Percentiles rank a stretch among this genome's conserved stretches.
These are phyloP conservation scores for Eucalyptus decipiens DNA, from an alignment of 345 rosid species.

Conservation along the genomic window DNA sequence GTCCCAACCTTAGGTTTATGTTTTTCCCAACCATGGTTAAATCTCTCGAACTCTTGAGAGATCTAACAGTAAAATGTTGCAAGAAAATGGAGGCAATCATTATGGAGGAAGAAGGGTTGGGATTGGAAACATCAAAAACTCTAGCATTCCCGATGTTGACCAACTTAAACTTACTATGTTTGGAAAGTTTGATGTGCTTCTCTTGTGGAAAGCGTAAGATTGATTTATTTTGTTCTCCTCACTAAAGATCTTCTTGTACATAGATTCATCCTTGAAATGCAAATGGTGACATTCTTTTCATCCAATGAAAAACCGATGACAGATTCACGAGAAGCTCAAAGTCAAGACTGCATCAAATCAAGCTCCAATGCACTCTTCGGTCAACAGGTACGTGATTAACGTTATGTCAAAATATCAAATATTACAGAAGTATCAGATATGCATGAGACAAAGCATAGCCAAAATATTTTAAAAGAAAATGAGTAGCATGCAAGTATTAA, in stretches of 20 bases:
- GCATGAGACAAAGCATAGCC: no score
- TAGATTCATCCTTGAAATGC: not conserved
- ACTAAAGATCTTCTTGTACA: no score
- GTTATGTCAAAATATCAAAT: no score
- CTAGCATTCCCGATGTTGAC: no score
- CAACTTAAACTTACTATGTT: fast-evolving
- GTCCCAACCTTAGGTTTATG: not conserved
- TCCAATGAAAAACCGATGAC: not conserved
- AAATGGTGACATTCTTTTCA: not conserved
- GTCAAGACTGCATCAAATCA: not conserved
- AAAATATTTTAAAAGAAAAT: no score
- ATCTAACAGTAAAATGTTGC: no score
- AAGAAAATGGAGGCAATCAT: no score
- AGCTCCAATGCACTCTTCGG: not conserved
- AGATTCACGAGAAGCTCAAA: not conserved
- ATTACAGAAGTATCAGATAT: no score
- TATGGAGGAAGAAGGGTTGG: not conserved
- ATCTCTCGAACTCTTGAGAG: no score
- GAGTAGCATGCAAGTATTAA: no score
- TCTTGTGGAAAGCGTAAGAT: not conserved
- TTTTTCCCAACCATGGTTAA: not conserved
- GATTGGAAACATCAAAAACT: not conserved
- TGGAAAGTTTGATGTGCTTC: not conserved
- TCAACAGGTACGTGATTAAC: not conserved
- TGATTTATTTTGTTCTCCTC: no score